Conservation (phyloP, 2,329 filamentous ascomycete genomes). For the Pseudogymnoascus sp. region DNA sequence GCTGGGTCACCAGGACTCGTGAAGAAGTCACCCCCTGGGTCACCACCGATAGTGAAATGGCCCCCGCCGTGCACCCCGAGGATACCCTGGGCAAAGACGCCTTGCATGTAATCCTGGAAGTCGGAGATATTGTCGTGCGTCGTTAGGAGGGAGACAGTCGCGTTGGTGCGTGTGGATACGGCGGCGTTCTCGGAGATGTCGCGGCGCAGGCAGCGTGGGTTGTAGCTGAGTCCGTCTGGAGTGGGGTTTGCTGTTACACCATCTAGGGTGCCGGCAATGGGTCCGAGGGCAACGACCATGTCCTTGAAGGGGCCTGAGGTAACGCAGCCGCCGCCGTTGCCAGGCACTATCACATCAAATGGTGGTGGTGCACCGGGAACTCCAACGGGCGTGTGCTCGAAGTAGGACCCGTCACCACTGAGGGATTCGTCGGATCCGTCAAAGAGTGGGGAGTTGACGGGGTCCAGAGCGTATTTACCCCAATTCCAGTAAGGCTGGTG, state of each 20-base stretch:
- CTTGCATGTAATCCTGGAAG: slow-evolving; percentile 41
- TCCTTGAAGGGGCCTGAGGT: slow-evolving; percentile 38
- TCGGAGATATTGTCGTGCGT: slow-evolving; percentile 30
- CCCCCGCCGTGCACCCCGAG: slow-evolving; percentile 35
- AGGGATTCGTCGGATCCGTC: slow-evolving; percentile 45
- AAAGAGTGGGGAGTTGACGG: slow-evolving; percentile 43
- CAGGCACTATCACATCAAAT: slow-evolving; percentile 33
- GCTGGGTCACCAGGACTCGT: slow-evolving; percentile 38
- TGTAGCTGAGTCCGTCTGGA: slow-evolving; percentile 28
- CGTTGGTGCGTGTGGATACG: slow-evolving; percentile 32
- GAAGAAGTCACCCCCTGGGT: slow-evolving; percentile 39
- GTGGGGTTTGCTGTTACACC: slow-evolving; percentile 29
- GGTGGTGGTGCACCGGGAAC: slow-evolving; percentile 15
- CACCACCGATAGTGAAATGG: slow-evolving; percentile 37
- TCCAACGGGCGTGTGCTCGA: slow-evolving; percentile 23
- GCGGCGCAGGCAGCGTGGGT: slow-evolving; percentile 37
- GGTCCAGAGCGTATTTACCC: slow-evolving; percentile 38
- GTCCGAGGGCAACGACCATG: slow-evolving; percentile 38
- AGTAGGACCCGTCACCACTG: slow-evolving; percentile 39
- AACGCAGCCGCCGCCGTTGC: slow-evolving; percentile 49
- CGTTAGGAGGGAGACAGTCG: slow-evolving; percentile 32
- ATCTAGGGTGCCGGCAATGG: slow-evolving; percentile 33
- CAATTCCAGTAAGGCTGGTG: slow-evolving; percentile 39
- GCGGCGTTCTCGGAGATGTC: slow-evolving; percentile 30
- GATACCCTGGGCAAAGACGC: slow-evolving; percentile 27